Percentiles rank a stretch among this genome's conserved stretches.
phyloP scores from a whole-genome alignment of 2,329 filamentous ascomycete genomes.

The Talaromyces rugulosus region DNA sequence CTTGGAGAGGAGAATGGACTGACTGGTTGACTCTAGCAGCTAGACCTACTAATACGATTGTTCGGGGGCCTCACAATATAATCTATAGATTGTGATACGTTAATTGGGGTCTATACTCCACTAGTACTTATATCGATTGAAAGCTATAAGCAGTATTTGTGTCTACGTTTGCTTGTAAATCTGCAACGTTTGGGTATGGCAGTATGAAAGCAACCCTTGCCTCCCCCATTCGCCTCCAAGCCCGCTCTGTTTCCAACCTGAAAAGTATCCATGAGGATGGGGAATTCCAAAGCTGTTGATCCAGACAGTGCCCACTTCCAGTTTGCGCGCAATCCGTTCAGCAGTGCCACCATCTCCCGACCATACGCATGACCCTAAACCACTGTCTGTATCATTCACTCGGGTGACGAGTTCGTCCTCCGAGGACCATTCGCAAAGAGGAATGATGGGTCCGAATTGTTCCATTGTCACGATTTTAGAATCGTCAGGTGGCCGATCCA shows the following conservation, averaged over 20 bases:
- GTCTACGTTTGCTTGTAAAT: slow-evolving; percentile 7
- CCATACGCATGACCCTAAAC: slow-evolving; percentile 44
- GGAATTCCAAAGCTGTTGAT: slow-evolving; percentile 26
- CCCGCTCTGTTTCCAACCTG: slow-evolving; percentile 27
- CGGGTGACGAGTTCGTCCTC: slow-evolving; percentile 43
- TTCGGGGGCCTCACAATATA: no score
- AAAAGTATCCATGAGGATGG: slow-evolving; percentile 16
- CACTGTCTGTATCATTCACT: slow-evolving; percentile 42
- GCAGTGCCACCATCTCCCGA: slow-evolving; percentile 43
- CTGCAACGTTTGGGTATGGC: slow-evolving; percentile 15
- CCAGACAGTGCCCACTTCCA: slow-evolving; percentile 42
- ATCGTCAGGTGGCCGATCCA: slow-evolving; percentile 51
- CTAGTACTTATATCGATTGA: neutral
- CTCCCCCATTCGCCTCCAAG: slow-evolving; percentile 26
- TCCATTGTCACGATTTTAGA: slow-evolving; percentile 52
- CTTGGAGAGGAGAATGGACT: neutral
- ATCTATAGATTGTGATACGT: neutral
- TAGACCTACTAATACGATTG: neutral
- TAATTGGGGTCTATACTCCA: neutral
- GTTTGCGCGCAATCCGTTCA: slow-evolving; percentile 36
- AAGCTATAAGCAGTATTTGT: neutral
- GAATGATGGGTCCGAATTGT: slow-evolving; percentile 58
- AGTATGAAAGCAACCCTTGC: slow-evolving; percentile 20
- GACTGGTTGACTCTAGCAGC: neutral
- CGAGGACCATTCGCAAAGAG: slow-evolving; percentile 54